phyloP scores from a whole-genome alignment of 75 land plant genomes.

The Larix kaempferi region DNA sequence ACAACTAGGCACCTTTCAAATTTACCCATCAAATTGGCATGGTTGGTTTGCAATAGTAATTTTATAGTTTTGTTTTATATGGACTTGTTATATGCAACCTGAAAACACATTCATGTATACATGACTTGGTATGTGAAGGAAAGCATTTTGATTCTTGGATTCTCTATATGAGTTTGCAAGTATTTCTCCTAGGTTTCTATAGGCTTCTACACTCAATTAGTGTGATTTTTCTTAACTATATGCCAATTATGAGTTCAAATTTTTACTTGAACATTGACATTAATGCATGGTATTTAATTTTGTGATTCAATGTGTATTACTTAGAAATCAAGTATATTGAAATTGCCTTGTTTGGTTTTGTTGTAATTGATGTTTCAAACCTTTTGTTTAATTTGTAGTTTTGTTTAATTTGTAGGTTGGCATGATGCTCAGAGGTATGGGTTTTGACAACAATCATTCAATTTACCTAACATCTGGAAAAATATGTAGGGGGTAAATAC shows the following conservation, averaged over 20 bases:
- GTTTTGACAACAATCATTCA: slow-evolving; percentile 70
- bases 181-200: neutral
- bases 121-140: too few species aligned
- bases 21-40: too few species aligned
- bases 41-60: too few species aligned
- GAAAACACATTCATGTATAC: too few species aligned
- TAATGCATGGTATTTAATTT: neutral
- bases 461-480: slow-evolving; percentile 89
- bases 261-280: neutral
- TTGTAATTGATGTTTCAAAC: neutral
- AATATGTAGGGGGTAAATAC: slow-evolving; percentile 63
- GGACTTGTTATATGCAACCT: too few species aligned
- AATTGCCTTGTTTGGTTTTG: neutral
- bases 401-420: slow-evolving; percentile 76
- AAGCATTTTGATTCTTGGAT: neutral
- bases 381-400: too few species aligned
- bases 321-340: neutral
- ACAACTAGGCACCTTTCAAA: too few species aligned
- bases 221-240: neutral
- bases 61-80: too few species aligned
- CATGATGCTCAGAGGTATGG: slow-evolving; percentile 93
- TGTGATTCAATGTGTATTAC: neutral
- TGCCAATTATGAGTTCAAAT: neutral
- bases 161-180: neutral
- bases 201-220: neutral